These are phyloP conservation scores for Ophiosphaerella narmari DNA, from an alignment of 2,329 filamentous ascomycete genomes.

Conservation along the genomic window DNA sequence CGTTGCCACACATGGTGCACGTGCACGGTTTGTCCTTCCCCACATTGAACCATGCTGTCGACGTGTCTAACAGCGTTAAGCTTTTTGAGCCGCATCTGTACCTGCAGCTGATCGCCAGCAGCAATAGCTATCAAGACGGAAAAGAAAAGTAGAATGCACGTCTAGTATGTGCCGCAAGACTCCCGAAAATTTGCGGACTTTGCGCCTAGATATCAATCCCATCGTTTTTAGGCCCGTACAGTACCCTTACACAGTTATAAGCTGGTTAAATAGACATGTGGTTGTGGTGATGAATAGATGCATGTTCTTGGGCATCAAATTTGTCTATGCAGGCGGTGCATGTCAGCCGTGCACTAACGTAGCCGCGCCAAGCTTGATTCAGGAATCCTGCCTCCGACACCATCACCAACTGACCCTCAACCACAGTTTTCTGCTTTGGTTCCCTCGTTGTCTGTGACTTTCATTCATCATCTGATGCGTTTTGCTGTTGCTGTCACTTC, in stretches of 20 bases:
- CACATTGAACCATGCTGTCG: constrained; percentile 32
- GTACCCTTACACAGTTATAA: constrained; percentile 1
- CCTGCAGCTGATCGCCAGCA: constrained; percentile 42
- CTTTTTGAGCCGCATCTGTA: constrained; percentile 45
- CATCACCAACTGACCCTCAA: constrained; percentile 20
- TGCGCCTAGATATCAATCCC: neutral
- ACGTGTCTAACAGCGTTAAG: constrained; percentile 33
- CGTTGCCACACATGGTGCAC: constrained; percentile 22
- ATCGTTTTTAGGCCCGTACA: constrained; percentile 6
- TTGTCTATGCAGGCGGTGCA: neutral
- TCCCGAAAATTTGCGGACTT: constrained; percentile 34
- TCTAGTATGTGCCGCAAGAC: constrained; percentile 20
- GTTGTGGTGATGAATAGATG: constrained; percentile 21
- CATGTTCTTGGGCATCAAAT: neutral
- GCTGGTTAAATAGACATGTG: constrained; percentile 13
- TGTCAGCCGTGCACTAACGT: constrained; percentile 18
- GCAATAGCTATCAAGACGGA: constrained; percentile 22
- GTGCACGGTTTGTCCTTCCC: constrained; percentile 31
- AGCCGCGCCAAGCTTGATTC: constrained; percentile 21
- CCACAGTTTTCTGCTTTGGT: constrained; percentile 18
- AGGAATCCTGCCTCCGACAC: constrained; percentile 21
- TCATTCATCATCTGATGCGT: constrained; percentile 14
- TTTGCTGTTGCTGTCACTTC: constrained; percentile 9
- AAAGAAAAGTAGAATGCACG: constrained; percentile 16
- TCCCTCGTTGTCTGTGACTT: constrained; percentile 13